Evolutionary conservation across 2,329 filamentous ascomycete genomes (phyloP).

Genomic region (Aspergillus unguis): DNA sequence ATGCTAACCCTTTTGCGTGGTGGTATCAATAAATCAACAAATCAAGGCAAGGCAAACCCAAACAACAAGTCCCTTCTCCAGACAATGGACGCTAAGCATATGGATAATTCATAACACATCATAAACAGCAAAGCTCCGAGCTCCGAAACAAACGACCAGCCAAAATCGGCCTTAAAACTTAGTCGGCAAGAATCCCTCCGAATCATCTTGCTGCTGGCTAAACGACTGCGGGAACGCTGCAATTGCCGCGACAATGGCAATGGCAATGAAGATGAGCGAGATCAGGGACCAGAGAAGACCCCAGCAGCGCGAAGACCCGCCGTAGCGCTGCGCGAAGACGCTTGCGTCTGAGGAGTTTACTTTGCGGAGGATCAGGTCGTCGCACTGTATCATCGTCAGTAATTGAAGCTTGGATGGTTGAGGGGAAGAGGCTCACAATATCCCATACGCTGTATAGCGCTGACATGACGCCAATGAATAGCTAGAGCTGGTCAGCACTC

Average conservation of each 20-base stretch:
- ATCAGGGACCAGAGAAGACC: conserved; percentile 74
- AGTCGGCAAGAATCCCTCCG: conserved; percentile 62
- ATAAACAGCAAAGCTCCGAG: neutral
- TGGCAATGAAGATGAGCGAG: conserved; percentile 67
- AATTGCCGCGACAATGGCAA: conserved; percentile 70
- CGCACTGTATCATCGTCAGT: conserved; percentile 51
- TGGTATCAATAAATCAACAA: neutral
- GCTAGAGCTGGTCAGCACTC: conserved; percentile 32
- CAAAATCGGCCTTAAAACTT: neutral
- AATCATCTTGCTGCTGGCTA: conserved; percentile 65
- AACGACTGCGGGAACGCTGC: conserved; percentile 72
- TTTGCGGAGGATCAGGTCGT: conserved; percentile 75
- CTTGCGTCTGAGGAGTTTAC: conserved; percentile 77
- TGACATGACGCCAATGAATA: conserved; percentile 81
- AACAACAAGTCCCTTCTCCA: too few species aligned
- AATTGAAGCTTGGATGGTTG: neutral
- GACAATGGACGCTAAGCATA: neutral
- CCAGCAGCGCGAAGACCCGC: conserved; percentile 77
- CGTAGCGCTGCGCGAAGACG: conserved; percentile 73
- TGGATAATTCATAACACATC: neutral
- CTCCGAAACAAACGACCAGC: neutral
- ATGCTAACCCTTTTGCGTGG: neutral
- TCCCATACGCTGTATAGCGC: conserved; percentile 80
- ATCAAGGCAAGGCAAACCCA: neutral
- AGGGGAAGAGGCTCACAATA: conserved; percentile 51